Evolutionary conservation across 2,329 filamentous ascomycete genomes (phyloP), one percentile per base, ranked within the genome.

Genomic region (Rhynchosporium agropyri): DNA sequence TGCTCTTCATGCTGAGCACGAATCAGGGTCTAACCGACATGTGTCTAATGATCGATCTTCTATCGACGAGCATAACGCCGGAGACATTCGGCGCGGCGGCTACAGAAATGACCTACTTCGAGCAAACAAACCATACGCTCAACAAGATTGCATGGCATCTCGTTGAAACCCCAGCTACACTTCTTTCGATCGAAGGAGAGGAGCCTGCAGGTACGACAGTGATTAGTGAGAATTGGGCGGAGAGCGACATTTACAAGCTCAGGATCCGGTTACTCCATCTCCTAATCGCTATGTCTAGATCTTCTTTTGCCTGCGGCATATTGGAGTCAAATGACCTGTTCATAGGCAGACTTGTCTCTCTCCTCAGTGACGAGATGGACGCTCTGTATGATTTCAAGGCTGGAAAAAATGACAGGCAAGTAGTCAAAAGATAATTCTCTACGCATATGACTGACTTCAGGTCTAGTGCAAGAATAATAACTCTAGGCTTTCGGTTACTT

Each of bases 331-430:
- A 95, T 74, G 82, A 83, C 3, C 84, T 83, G 46, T 86, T 87
- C 12, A 84, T 96, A 15, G 91, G 90, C 0, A 85, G 91, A 3
- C 78, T 97, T 0, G 87, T 96, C 31, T 84, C 86, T 31, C 85
- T 89, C 50, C 85, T 93, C 58, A 88, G 95, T 63, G 89, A 92
- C 67, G 86, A 89, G 67, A 77, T 97, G 13, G 80, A 83, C 51
- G 76, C 78, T 3, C 74, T 90, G 0, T 89, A 90, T 73, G 75
- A 80, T 13, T 77, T 78, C 43, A 67, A 69, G 49, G 48, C 66
- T 28, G 65, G 68, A 3, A 65, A 77, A n/a, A 77, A 78, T n/a
- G 68, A 80, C 42, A 81, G 81, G 76, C 76, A 69, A 33, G 63
- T 65, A 31, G 3, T 10, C 29, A n/a, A 15, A 12, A 29, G 10